Conservation (phyloP, 495 filamentous ascomycete genomes). For the Hypoxylon fragiforme region DNA sequence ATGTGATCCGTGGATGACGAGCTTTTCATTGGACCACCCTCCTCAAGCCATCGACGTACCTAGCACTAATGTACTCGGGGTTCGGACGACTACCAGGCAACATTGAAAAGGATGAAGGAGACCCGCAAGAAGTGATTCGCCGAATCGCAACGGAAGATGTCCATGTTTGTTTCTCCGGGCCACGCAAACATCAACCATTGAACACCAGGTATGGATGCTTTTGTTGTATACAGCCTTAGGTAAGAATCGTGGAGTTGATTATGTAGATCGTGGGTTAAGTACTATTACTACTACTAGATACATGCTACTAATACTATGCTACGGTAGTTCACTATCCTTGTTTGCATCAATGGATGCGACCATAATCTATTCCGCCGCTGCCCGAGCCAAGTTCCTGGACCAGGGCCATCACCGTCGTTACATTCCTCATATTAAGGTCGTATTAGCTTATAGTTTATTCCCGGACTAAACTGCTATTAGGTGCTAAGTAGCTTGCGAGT, state of each 20-base stretch:
- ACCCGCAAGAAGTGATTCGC: constrained; percentile 17
- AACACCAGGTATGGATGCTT: too few species aligned
- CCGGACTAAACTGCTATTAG: constrained; percentile 23
- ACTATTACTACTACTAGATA: too few species aligned
- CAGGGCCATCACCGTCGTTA: constrained; percentile 12
- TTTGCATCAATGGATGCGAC: constrained; percentile 16
- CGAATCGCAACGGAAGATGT: constrained; percentile 15
- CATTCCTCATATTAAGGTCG: constrained; percentile 25
- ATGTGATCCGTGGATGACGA: too few species aligned
- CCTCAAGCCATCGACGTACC: neutral
- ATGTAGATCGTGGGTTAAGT: too few species aligned
- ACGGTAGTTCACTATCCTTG: neutral
- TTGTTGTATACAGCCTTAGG: neutral
- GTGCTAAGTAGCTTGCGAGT: too few species aligned
- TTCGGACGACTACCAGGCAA: constrained; percentile 12
- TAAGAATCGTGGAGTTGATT: constrained; percentile 1
- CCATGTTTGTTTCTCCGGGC: constrained; percentile 33
- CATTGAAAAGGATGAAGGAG: constrained; percentile 2
- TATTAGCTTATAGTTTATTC: constrained; percentile 20
- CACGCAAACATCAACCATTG: too few species aligned
- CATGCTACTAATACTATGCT: too few species aligned
- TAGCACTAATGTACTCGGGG: constrained; percentile 15
- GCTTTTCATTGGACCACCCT: neutral
- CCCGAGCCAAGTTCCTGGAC: constrained; percentile 23
- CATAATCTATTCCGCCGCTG: constrained; percentile 26